These are phyloP conservation scores for Xylaria sp. DNA, from an alignment of 2,329 filamentous ascomycete species.

Conservation along the genomic window DNA sequence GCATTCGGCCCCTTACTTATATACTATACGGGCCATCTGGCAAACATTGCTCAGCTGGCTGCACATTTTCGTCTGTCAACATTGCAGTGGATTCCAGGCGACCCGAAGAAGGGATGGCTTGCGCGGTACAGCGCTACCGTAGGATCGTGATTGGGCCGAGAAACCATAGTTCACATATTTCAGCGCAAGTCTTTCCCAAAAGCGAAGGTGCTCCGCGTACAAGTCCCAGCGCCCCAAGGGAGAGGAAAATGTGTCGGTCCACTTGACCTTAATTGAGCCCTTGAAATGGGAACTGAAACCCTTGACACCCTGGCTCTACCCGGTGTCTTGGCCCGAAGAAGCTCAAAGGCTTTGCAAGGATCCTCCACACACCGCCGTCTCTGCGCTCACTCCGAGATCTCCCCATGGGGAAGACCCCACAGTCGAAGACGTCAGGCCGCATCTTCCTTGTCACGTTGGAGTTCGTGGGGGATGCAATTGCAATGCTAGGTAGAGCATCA, in stretches of 20 bases:
- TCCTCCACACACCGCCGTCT: constrained; percentile 2
- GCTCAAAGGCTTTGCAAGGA: not conserved
- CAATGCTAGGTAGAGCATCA: not conserved
- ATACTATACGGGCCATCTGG: constrained; percentile 10
- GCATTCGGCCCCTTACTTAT: constrained; percentile 13
- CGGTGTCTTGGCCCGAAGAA: not conserved
- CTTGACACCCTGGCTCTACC: not conserved
- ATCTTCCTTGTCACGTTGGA: constrained; percentile 13
- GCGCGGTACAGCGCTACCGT: constrained; percentile 1
- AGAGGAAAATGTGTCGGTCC: not conserved
- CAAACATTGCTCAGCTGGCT: constrained; percentile 1
- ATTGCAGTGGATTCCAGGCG: not conserved
- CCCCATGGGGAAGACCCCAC: constrained; percentile 22
- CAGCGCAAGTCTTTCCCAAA: constrained; percentile 28
- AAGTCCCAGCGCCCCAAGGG: not conserved
- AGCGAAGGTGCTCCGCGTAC: constrained; percentile 30
- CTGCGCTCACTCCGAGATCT: not conserved
- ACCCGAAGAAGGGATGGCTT: constrained; percentile 17
- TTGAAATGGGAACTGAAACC: not conserved
- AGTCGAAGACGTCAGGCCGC: constrained; percentile 7
- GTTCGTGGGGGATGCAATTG: not conserved
- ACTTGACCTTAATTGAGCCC: not conserved
- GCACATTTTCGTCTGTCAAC: not conserved
- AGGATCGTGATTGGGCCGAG: constrained; percentile 10
- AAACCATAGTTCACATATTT: not conserved